Conservation (phyloP, 768 basidiomycete species). For the Collybiopsis confluens region DNA sequence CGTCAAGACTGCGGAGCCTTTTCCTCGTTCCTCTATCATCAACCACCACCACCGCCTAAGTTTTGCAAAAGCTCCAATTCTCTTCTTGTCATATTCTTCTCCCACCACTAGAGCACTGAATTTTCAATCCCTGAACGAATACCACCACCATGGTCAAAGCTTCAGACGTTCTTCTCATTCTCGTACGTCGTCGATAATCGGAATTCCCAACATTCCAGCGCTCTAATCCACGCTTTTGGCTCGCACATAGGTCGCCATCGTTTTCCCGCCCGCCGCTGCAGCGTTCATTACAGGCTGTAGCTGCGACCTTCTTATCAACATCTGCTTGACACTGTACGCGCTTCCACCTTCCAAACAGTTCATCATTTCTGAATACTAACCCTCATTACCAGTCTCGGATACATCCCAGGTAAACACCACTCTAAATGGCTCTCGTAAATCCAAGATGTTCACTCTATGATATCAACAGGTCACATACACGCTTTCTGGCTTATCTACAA, state of each 20-base stretch:
- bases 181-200: constrained; percentile 40
- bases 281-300: constrained; percentile 77
- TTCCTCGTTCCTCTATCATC: too few relatives aligned
- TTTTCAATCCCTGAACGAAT: background rate
- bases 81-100: background rate
- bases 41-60: too few relatives aligned
- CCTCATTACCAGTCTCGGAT: background rate
- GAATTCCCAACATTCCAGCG: background rate
- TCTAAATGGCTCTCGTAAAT: too few relatives aligned
- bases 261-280: constrained; percentile 81
- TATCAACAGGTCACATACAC: constrained; percentile 50
- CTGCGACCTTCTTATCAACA: constrained; percentile 84
- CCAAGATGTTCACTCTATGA: too few relatives aligned
- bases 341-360: background rate
- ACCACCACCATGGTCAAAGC: constrained; percentile 44
- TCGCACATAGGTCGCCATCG: constrained; percentile 60
- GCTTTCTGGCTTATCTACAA: constrained; percentile 90
- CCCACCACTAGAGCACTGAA: background rate
- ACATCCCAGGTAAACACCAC: constrained; percentile 76
- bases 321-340: constrained; percentile 68
- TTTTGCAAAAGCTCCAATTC: background rate
- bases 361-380: too few relatives aligned
- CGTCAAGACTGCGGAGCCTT: too few relatives aligned
- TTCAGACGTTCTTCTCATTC: constrained; percentile 76
- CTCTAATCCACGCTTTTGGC: too few relatives aligned